Evolutionary conservation across 805 yeast species (phyloP).

Genomic region (Lachancea kluyveri): DNA sequence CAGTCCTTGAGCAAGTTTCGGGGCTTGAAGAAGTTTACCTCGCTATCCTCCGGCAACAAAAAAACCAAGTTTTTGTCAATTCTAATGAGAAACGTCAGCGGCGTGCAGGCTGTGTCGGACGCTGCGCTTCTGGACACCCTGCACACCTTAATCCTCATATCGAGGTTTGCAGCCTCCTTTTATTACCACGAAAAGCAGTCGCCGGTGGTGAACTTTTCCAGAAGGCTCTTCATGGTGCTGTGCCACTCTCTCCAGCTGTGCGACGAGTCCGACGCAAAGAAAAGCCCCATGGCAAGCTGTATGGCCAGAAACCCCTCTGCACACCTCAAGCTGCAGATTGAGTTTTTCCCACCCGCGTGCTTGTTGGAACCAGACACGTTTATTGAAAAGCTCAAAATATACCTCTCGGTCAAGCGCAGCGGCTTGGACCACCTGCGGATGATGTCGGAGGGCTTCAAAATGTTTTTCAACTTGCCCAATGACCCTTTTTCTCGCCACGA

Average conservation of each 20-base stretch:
- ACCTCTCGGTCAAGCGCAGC: slow-evolving; percentile 10
- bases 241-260: slow-evolving; percentile 8
- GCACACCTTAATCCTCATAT: slow-evolving; percentile 13
- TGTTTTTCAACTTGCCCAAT: slow-evolving; percentile 28
- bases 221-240: slow-evolving; percentile 7
- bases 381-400: slow-evolving; percentile 20
- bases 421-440: slow-evolving; percentile 26
- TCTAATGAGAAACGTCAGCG: slow-evolving; percentile 24
- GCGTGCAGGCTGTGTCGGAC: slow-evolving; percentile 20
- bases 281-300: slow-evolving; percentile 12
- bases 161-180: slow-evolving; percentile 7
- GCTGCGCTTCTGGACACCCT: slow-evolving; percentile 21
- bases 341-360: slow-evolving; percentile 27
- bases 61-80: slow-evolving; percentile 21
- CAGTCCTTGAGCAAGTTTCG: slow-evolving; percentile 8
- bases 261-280: slow-evolving; percentile 13
- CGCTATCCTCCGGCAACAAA: slow-evolving; percentile 12
- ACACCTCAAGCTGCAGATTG: slow-evolving; percentile 21
- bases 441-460: slow-evolving; percentile 33
- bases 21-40: slow-evolving; percentile 23
- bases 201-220: slow-evolving; percentile 5
- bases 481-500: slow-evolving; percentile 19
- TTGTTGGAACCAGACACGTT: slow-evolving; percentile 29
- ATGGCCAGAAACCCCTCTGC: slow-evolving; percentile 15
- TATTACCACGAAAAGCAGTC: slow-evolving; percentile 5